Base-by-base conservation (phyloP, 768 basidiomycete species). In the Boletus huronensis region DNA sequence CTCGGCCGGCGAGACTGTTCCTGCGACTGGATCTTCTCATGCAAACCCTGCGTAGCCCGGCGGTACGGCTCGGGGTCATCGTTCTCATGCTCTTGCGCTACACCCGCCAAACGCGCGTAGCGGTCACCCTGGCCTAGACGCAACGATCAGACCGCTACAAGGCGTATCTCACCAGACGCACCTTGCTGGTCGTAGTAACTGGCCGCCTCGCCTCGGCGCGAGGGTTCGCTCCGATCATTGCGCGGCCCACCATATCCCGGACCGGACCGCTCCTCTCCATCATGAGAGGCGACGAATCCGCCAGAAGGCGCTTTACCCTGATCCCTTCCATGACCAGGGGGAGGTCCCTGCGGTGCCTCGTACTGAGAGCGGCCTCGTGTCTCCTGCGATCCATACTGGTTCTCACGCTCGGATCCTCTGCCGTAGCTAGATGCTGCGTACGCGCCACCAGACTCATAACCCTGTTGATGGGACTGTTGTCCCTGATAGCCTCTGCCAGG, bases 31-130 rank as follows among this genome's bases (percentile, higher is more conserved):
- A 65, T 60, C 35, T 21, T 67, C 23, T 60, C 58, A 0, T 64
- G 58, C 29, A 69, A 39, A 4, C 67, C 67, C 26, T 57, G 54
- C 6, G 67, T 67, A 23, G 66, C 62, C 19, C 39, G 49, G 25
- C 50, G 62, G 31, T 62, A 69, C 51, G 38, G 14, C 11, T 60
- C 61, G 32, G 59, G 61, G 29, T 70, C 57, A 0, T 62, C 57
- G 0, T 54, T 46, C 3, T 51, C 61, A 17, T 66, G 55, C 8
- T 60, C 45, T 23, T 48, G 32, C 4, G 66, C 69, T n/a, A 64
- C 28, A 4, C 38, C 29, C 2, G 66, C 57, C 53, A 60, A 26
- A 41, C 55, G 57, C 2, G 32, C 13, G 36, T 70, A 66, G 21
- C 55, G 52, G 34, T 70, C 64, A 13, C 45, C 50, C 48, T 42